Conservation (phyloP, 23 red algal species). For the Gracilaria gracilis region DNA sequence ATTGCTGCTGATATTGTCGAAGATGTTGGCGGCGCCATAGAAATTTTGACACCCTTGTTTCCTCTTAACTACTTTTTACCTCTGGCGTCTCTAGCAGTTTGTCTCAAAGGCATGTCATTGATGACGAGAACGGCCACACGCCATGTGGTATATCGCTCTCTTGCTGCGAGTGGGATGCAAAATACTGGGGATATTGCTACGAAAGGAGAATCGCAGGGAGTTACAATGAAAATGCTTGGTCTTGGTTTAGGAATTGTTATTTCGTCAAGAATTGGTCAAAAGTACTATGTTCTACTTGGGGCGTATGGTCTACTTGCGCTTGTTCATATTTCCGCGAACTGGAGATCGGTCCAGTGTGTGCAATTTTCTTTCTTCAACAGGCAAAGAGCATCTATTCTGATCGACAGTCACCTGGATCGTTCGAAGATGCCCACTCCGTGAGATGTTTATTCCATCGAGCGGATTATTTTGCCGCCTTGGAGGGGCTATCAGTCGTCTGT, state of each 20-base stretch:
- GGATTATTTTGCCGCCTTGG: slow-evolving; percentile 92
- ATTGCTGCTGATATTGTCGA: slow-evolving; percentile 90
- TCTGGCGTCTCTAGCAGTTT: slow-evolving; percentile 89
- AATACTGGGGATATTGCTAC: slow-evolving; percentile 98
- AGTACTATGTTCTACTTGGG: slow-evolving; percentile 78
- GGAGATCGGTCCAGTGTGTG: slow-evolving; percentile 90
- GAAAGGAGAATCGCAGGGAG: slow-evolving; percentile 97
- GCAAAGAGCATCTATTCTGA: slow-evolving; percentile 85
- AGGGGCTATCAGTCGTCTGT: slow-evolving; percentile 73
- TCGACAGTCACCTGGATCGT: slow-evolving; percentile 71
- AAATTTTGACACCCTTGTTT: slow-evolving; percentile 96
- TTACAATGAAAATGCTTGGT: slow-evolving; percentile 94
- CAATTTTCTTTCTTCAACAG: slow-evolving; percentile 98
- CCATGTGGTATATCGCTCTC: slow-evolving; percentile 91
- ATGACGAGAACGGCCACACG: slow-evolving; percentile 99
- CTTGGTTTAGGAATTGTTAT: slow-evolving; percentile 85
- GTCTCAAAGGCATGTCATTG: slow-evolving; percentile 79
- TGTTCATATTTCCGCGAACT: slow-evolving; percentile 94
- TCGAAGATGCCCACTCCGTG: slow-evolving; percentile 73
- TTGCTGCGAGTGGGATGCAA: slow-evolving; percentile 81
- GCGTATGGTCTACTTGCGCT: slow-evolving; percentile 78
- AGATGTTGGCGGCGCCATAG: slow-evolving; percentile 90
- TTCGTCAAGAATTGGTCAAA: slow-evolving; percentile 88
- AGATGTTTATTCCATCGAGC: slow-evolving; percentile 79
- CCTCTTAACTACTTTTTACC: slow-evolving; percentile 80